These are phyloP conservation scores for Scenedesmus sp. DNA, from an alignment of 163 green algal species.

Conservation along the genomic window DNA sequence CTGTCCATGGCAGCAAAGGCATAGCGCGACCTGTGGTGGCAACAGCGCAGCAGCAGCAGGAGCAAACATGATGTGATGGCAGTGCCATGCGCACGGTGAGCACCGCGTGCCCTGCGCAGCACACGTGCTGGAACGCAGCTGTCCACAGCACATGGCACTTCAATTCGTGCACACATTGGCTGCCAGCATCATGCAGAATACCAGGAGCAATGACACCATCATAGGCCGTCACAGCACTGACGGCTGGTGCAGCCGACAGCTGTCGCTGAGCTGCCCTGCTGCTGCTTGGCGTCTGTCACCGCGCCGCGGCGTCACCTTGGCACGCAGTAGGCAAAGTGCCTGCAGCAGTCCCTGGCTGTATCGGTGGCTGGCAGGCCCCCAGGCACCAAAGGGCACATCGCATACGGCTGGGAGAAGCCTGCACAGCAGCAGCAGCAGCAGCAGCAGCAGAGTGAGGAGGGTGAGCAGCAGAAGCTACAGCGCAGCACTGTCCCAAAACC, in stretches of 20 bases:
- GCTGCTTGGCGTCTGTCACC: neutral
- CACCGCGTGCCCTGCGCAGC: too few relatives aligned
- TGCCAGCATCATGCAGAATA: too few relatives aligned
- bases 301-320: neutral
- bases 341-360: constrained; percentile 27
- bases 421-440: constrained; percentile 9
- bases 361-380: constrained; percentile 7
- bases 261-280: neutral
- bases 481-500: neutral
- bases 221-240: too few relatives aligned
- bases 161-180: too few relatives aligned
- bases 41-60: constrained; percentile 3
- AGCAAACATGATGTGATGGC: neutral
- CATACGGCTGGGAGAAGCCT: constrained; percentile 42
- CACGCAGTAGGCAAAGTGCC: constrained; percentile 47
- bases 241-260: neutral
- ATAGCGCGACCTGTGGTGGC: constrained; percentile 4
- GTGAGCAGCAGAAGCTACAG: neutral
- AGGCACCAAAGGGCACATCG: constrained; percentile 16
- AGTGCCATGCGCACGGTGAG: too few relatives aligned
- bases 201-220: too few relatives aligned
- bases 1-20: constrained; percentile 41
- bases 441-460: neutral
- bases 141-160: too few relatives aligned
- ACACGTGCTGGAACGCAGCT: too few relatives aligned